These are phyloP conservation scores for Hypoxylon fuscum DNA, from an alignment of 495 filamentous ascomycete genomes.

Conservation along the genomic window DNA sequence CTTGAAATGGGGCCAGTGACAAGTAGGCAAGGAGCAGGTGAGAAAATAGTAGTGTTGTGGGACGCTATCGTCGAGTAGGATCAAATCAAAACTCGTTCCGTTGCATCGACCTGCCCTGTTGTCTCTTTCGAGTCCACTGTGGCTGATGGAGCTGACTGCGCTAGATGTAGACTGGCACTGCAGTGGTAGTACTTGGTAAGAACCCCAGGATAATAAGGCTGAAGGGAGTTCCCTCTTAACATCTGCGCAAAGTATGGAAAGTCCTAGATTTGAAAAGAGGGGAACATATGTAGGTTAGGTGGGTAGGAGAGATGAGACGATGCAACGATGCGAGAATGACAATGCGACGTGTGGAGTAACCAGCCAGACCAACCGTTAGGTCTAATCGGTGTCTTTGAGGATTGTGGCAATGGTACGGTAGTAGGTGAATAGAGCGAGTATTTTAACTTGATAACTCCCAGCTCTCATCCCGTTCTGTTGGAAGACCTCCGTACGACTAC, in stretches of 20 bases:
- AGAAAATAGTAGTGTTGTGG: constrained; percentile 37
- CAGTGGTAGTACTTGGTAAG: constrained; percentile 7
- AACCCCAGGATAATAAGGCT: constrained; percentile 33
- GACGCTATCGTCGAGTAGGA: constrained; percentile 22
- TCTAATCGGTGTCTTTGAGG: background rate
- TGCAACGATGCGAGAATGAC: constrained; percentile 23
- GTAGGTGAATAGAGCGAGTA: background rate
- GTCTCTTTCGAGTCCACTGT: constrained; percentile 35
- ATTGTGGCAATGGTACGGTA: constrained; percentile 19
- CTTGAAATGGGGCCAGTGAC: constrained; percentile 23
- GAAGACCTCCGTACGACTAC: constrained; percentile 9
- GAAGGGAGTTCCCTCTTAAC: constrained; percentile 21
- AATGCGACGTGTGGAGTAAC: constrained; percentile 32
- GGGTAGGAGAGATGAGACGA: constrained; percentile 33
- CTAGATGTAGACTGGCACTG: constrained; percentile 7
- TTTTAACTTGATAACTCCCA: constrained; percentile 21
- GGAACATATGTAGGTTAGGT: constrained; percentile 27
- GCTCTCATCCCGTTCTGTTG: background rate
- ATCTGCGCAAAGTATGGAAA: constrained; percentile 18
- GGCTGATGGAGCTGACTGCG: constrained; percentile 38
- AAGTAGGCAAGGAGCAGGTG: constrained; percentile 27
- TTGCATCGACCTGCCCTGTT: constrained; percentile 20
- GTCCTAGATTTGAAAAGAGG: constrained; percentile 35
- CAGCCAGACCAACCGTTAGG: background rate
- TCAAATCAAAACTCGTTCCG: constrained; percentile 29